Base-by-base conservation (phyloP, 2,329 filamentous ascomycete species). In the Hypoxylon sp. region DNA sequence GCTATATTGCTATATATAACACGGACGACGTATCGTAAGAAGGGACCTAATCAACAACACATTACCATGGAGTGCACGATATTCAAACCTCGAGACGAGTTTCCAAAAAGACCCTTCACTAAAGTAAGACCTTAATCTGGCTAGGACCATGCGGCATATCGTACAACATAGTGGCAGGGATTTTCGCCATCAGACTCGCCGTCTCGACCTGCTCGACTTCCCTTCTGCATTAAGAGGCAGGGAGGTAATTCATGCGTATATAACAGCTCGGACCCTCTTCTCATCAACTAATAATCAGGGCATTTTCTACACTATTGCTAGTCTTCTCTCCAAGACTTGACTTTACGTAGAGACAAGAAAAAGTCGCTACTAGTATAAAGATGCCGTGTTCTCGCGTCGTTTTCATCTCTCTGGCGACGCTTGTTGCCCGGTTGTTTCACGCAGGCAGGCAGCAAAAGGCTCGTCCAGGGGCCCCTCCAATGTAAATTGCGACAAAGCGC, bases 331-430 rank as follows among this genome's bases (percentile, higher is more conserved):
- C 15, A 35, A 17, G 15, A 8, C 31, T 17, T 43, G 37, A 53
- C 42, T 27, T 40, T 38, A 27, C 38, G 41, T 24, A 50, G 40
- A 18, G 26, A 26, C 42, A 43, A 15, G 20, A 21, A 23, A 48
- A 40, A 27, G 35, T 13, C 18, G 21, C 17, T 13, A 9, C n/a
- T 46, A 42, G 4, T 17, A 15, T 35, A 37, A 18, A 24, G 35
- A 29, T 29, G 9, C 13, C 29, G 29, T 17, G 55, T 31, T n/a
- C 59, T 64, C 58, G 57, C 61, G 62, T 64, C 61, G 59, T 64
- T 54, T 48, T 50, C 46, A 11, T 52, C 45, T 27, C 52, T 56
- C 42, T 57, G 58, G 58, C n/a, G 27, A 42, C 46, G 51, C 43
- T 31, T 29, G 20, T 54, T 51, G 41, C 55, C 56, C 57, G 33